A percentile compares a stretch with the other conserved stretches of the same genome.
These are phyloP conservation scores for Fusarium pseudoanthophilum DNA, from an alignment of 2,329 filamentous ascomycete species.

Conservation along the genomic window DNA sequence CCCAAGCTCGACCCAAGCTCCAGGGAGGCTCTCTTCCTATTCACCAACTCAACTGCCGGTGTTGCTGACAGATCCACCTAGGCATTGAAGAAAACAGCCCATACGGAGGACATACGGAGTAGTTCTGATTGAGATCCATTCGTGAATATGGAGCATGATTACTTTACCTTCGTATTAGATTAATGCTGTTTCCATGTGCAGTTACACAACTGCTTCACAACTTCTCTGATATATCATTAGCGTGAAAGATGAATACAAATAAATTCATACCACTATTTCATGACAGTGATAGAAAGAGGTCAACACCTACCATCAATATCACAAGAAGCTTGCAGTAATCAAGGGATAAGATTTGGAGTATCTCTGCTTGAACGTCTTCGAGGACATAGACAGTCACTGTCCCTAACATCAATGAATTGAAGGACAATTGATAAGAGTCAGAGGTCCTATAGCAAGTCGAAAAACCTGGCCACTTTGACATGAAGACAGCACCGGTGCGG, in stretches of 20 bases:
- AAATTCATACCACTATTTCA: not conserved
- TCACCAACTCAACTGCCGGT: conserved; percentile 43
- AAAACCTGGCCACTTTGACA: conserved; percentile 40
- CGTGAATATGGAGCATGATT: conserved; percentile 28
- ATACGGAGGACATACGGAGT: not conserved
- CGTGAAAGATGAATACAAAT: not conserved
- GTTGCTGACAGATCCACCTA: conserved; percentile 30
- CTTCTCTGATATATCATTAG: not conserved
- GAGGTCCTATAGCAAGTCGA: conserved; percentile 25
- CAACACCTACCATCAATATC: not conserved
- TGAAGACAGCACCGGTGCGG: conserved; percentile 18
- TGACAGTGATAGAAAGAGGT: not conserved
- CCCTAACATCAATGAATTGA: not conserved
- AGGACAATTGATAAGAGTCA: conserved; percentile 20
- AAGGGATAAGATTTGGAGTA: not conserved
- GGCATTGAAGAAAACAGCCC: conserved; percentile 30
- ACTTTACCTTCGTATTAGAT: conserved; percentile 21
- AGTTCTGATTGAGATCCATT: conserved; percentile 29
- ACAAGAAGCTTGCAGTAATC: not conserved
- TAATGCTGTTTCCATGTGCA: not conserved
- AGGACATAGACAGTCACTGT: not conserved
- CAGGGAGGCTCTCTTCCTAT: conserved; percentile 31
- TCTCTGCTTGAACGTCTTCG: not conserved
- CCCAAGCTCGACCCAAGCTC: conserved; percentile 25
- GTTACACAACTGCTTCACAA: not conserved